Evolutionary conservation across 192 early-diverging fungal species (phyloP).

Genomic region (Podila clonocystis): DNA sequence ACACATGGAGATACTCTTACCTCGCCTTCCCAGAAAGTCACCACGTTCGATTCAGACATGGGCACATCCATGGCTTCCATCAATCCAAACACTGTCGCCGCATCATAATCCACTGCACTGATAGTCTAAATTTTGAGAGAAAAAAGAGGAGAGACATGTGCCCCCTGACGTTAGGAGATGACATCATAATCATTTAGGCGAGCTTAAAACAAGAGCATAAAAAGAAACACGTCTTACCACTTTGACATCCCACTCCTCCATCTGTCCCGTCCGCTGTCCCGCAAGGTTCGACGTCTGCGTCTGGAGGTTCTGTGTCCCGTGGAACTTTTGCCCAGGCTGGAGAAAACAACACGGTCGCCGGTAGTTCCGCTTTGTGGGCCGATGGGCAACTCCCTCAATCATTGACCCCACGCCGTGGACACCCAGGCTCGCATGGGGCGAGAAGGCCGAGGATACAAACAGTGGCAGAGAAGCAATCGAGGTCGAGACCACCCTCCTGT

Average conservation of each 20-base stretch:
- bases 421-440: neutral
- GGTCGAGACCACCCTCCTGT: neutral
- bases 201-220: neutral
- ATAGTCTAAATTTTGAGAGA: conserved; percentile 35
- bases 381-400: neutral
- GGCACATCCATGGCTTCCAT: conserved; percentile 73
- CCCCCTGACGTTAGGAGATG: neutral
- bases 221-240: conserved; percentile 31
- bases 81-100: conserved; percentile 55
- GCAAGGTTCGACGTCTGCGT: neutral
- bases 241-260: conserved; percentile 58
- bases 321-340: conserved; percentile 50
- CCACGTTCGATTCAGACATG: conserved; percentile 54
- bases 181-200: neutral
- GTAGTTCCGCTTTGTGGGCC: conserved; percentile 8
- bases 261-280: conserved; percentile 18
- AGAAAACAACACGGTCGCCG: conserved; percentile 51
- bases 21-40: conserved; percentile 75
- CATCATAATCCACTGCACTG: conserved; percentile 49
- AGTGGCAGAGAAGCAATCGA: conserved; percentile 26
- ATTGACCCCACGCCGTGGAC: neutral
- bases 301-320: conserved; percentile 51
- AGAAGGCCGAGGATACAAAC: conserved; percentile 25
- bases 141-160: neutral
- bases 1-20: conserved; percentile 5